Evolutionary conservation across 2,329 filamentous ascomycete genomes (phyloP), one percentile per base, ranked within the genome.

Genomic region (Fusarium sp.): DNA sequence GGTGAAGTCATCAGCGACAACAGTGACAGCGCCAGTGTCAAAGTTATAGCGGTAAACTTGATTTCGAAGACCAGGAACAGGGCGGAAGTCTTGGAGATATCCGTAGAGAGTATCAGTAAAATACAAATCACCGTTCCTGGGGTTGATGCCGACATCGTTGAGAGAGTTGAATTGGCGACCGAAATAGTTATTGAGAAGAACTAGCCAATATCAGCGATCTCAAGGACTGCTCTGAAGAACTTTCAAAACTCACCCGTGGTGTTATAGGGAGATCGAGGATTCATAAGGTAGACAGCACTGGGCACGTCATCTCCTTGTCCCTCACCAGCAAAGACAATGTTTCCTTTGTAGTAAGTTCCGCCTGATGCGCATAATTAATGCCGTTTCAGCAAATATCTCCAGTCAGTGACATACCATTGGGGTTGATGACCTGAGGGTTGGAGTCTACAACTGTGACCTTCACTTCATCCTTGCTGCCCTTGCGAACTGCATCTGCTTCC

Each of bases 101-200:
- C 86, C 88, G 69, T 90, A 90, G 5, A 83, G 80, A 0, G 85
- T 84, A 58, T 90, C 88, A 6, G 87, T 90, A 71, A 90, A 90
- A 80, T 88, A 90, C 15, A 90, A 74, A 21, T 86, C 83, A 29
- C 82, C 81, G 52, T 84, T 88, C 15, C 75, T 73, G 39, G 86
- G 81, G 67, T 88, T 81, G 61, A 87, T 74, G 2, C 81, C 80
- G 0, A 86, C 80, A 59, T 90, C 87, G 69, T 89, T 89, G 11
- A 88, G 74, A 0, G 86, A 88, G 74, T 83, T 87, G 77, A 89
- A 89, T 39, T 84, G 80, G 3, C 86, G 82, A 31, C 87, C 87
- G 51, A 86, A 86, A 74, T 81, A 90, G 74, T 85, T 87, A 69
- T 87, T 87, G 17, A 90, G 57, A 8, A 90, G 75, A 2, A 84